phyloP scores from a whole-genome alignment of 441 rosid genomes.

The Bruguiera hainesii region DNA sequence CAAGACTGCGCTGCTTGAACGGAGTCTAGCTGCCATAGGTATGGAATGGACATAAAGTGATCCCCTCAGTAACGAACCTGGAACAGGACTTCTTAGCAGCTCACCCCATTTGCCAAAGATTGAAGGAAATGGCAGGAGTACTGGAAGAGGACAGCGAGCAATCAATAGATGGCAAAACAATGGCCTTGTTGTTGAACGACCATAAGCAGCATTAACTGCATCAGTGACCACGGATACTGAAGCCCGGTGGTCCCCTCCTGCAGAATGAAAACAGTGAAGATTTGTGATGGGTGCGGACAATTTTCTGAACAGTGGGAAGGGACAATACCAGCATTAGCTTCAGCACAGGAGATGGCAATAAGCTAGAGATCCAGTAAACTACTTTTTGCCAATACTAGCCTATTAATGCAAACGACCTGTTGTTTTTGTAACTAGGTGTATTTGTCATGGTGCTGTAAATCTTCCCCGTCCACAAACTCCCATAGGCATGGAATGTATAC shows the following conservation, averaged over 20 bases:
- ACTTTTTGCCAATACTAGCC: no score
- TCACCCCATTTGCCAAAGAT: constrained; percentile 72
- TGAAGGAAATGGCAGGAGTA: constrained; percentile 89
- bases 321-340: neutral
- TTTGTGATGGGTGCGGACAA: neutral
- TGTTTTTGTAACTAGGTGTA: no score
- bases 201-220: constrained; percentile 42
- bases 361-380: no score
- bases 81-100: constrained; percentile 51
- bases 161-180: constrained; percentile 64
- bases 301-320: neutral
- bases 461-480: no score
- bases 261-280: neutral
- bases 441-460: no score
- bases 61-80: constrained; percentile 44
- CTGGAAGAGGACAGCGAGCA: constrained; percentile 68
- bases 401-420: no score
- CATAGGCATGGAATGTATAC: neutral
- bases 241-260: constrained; percentile 45
- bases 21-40: constrained; percentile 67
- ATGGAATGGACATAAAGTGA: constrained; percentile 69
- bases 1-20: constrained; percentile 54
- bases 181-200: constrained; percentile 34
- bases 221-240: constrained; percentile 60
- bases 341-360: no score